Conservation (phyloP, 192 early-diverging fungal species). For the Mortierella antarctica region DNA sequence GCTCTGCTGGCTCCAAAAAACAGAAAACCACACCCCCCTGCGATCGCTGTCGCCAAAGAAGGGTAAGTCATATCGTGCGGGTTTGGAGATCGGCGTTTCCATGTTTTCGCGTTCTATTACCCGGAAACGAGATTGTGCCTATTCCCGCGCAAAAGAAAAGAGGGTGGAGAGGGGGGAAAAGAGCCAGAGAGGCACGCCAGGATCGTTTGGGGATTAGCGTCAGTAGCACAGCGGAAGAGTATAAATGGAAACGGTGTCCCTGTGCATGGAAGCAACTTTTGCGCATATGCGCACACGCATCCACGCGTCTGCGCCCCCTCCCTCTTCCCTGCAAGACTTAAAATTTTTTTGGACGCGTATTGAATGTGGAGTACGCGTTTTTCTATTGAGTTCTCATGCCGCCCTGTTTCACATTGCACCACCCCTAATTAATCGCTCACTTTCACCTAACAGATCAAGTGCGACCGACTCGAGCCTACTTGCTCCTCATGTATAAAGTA, state of each 20-base stretch:
- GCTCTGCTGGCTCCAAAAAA: conserved; percentile 24
- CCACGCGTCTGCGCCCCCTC: conserved; percentile 3
- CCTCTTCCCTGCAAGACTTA: not conserved
- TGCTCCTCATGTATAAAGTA: conserved; percentile 52
- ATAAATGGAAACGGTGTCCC: not conserved
- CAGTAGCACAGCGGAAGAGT: not conserved
- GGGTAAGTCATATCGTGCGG: conserved; percentile 12
- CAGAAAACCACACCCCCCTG: conserved; percentile 45
- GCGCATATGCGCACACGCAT: not conserved
- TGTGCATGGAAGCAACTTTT: not conserved
- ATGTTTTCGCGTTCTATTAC: not conserved
- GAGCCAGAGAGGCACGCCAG: no score
- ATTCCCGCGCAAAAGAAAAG: no score
- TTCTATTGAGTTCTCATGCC: not conserved
- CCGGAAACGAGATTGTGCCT: no score
- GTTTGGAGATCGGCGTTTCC: not conserved
- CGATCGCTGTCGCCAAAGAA: conserved; percentile 47
- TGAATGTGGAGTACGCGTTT: not conserved
- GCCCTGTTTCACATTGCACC: not conserved
- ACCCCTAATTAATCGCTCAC: not conserved
- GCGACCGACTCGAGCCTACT: conserved; percentile 42
- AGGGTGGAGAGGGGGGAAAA: no score
- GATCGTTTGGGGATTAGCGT: no score
- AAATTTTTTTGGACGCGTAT: not conserved
- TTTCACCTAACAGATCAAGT: conserved; percentile 29